Evolutionary conservation across 2,329 filamentous ascomycete genomes (phyloP).

Genomic region (Curvularia sp.): DNA sequence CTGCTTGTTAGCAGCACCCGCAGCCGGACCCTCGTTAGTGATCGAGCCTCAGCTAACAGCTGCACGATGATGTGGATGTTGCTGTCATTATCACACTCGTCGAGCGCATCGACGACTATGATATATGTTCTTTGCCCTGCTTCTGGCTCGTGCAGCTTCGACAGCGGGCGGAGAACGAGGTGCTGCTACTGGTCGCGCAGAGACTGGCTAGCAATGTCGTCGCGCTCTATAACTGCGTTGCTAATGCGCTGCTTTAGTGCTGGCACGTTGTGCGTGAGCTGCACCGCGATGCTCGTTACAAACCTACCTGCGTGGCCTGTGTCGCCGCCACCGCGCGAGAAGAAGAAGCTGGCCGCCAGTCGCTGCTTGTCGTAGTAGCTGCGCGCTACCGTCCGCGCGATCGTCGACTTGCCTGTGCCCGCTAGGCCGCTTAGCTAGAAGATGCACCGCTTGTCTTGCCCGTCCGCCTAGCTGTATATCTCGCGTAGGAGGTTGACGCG

Average conservation of each 20-base stretch:
- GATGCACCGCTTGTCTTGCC: constrained; percentile 23
- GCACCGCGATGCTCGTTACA: constrained; percentile 17
- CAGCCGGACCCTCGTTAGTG: constrained; percentile 9
- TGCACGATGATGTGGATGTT: constrained; percentile 22
- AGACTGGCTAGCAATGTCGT: constrained; percentile 17
- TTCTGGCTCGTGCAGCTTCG: background rate
- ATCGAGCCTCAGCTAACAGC: constrained; percentile 16
- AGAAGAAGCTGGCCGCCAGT: background rate
- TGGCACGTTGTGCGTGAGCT: constrained; percentile 6
- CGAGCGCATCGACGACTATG: constrained; percentile 39
- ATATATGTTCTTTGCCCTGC: no score
- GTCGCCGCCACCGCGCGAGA: constrained; percentile 27
- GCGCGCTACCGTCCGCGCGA: background rate
- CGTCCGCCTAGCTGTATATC: constrained; percentile 33
- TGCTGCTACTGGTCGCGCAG: constrained; percentile 29
- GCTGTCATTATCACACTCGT: constrained; percentile 40
- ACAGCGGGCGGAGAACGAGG: constrained; percentile 24
- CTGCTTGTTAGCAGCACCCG: constrained; percentile 30
- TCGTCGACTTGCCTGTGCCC: constrained; percentile 41
- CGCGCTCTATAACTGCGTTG: constrained; percentile 16
- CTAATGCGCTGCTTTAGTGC: constrained; percentile 8
- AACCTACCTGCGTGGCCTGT: constrained; percentile 19
- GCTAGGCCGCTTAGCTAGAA: constrained; percentile 44
- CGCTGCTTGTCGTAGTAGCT: background rate
- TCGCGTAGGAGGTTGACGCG: constrained; percentile 31